Evolutionary conservation across 768 basidiomycete species (phyloP).

Genomic region (Gymnopilus junonius): DNA sequence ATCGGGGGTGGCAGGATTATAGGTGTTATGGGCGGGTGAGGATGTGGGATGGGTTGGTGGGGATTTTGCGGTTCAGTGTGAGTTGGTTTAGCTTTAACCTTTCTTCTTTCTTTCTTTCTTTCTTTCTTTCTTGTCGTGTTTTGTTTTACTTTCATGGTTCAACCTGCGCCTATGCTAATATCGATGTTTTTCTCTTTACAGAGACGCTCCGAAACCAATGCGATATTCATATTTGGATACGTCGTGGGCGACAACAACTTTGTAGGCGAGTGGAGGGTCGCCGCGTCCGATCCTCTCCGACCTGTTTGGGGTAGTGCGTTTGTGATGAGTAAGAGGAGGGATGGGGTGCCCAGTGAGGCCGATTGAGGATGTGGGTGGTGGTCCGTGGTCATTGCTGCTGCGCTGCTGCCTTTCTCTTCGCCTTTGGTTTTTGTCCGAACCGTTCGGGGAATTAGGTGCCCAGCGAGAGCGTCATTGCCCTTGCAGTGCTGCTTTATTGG

Average conservation of each 20-base stretch:
- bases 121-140: slow-evolving; percentile 12
- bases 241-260: slow-evolving; percentile 66
- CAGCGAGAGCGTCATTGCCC: too few relatives aligned
- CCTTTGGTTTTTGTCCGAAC: too few relatives aligned
- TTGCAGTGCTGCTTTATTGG: too few relatives aligned
- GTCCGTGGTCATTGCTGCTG: too few relatives aligned
- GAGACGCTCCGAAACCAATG: slow-evolving; percentile 23
- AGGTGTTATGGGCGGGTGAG: slow-evolving; percentile 57
- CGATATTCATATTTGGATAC: slow-evolving; percentile 71
- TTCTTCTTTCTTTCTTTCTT: slow-evolving; percentile 17
- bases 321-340: slow-evolving; percentile 55
- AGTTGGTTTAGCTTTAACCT: too few relatives aligned
- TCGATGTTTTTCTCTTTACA: background rate
- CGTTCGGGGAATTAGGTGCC: too few relatives aligned
- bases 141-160: background rate
- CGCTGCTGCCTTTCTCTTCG: too few relatives aligned
- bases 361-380: too few relatives aligned
- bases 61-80: slow-evolving; percentile 44
- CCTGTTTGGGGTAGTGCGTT: slow-evolving; percentile 71
- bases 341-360: slow-evolving; percentile 2
- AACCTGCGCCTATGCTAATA: too few relatives aligned
- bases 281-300: slow-evolving; percentile 42
- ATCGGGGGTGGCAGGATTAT: slow-evolving; percentile 44
- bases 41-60: slow-evolving; percentile 63
- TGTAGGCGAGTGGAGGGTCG: slow-evolving; percentile 74